Evolutionary conservation across 2,329 filamentous ascomycete species (phyloP).

Genomic region (Exophiala sp.): DNA sequence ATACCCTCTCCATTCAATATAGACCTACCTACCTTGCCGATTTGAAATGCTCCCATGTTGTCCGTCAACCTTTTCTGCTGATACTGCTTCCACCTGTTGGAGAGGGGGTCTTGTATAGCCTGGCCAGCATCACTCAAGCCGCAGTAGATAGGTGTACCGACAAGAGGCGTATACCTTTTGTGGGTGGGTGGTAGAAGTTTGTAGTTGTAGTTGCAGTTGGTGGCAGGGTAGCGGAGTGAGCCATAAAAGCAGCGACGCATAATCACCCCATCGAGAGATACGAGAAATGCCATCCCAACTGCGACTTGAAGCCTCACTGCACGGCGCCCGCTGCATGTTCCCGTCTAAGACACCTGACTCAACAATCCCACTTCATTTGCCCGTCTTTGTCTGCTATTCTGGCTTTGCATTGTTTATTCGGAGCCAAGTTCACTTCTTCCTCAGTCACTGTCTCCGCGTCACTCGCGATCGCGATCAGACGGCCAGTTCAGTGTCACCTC

Average conservation of each 20-base stretch:
- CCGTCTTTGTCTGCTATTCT: neutral
- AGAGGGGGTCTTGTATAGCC: no score
- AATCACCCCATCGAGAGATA: neutral
- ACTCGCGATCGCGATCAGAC: neutral
- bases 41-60: no score
- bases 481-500: neutral
- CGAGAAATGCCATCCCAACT: neutral
- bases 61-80: no score
- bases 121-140: no score
- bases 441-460: neutral
- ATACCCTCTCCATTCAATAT: no score
- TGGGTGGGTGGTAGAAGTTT: no score
- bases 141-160: no score
- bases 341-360: neutral
- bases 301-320: constrained; percentile 5
- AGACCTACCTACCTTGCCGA: no score
- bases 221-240: no score
- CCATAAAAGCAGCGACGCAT: constrained; percentile 1
- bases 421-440: neutral
- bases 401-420: neutral
- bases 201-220: no score
- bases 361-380: neutral
- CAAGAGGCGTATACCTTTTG: no score
- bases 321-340: neutral
- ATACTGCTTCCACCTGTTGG: no score